phyloP scores from a whole-genome alignment of 306 rosid species.

The Casuarina equisetifolia region DNA sequence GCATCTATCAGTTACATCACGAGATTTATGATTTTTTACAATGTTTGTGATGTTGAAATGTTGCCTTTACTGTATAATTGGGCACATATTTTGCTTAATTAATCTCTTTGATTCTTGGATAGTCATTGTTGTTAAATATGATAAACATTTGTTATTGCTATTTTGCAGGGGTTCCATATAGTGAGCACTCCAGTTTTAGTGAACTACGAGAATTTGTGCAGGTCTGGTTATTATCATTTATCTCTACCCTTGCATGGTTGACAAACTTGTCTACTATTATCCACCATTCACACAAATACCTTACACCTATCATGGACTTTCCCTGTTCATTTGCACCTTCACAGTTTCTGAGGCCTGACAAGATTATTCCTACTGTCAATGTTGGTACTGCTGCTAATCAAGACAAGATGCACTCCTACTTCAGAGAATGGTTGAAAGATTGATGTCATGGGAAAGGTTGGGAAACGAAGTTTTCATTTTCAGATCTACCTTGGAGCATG shows the following conservation, averaged over 20 bases:
- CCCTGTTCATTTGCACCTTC: constrained; percentile 5
- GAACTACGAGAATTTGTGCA: constrained; percentile 56
- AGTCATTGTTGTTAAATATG: constrained; percentile 9
- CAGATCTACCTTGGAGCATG: neutral
- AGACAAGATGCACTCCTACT: constrained; percentile 59
- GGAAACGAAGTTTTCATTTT: neutral
- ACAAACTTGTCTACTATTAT: neutral
- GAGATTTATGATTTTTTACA: neutral
- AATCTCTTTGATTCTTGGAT: constrained; percentile 5
- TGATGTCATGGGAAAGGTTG: constrained; percentile 9
- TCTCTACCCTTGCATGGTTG: constrained; percentile 6
- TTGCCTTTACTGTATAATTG: constrained; percentile 12
- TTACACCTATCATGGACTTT: neutral
- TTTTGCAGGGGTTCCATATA: constrained; percentile 57
- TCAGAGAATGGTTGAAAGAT: constrained; percentile 46
- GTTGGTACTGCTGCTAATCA: constrained; percentile 41
- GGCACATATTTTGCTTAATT: neutral
- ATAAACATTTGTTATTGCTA: constrained; percentile 17
- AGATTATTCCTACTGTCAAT: constrained; percentile 58
- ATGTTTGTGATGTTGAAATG: constrained; percentile 17
- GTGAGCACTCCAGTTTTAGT: constrained; percentile 63
- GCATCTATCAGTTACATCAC: neutral
- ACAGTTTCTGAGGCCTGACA: constrained; percentile 54
- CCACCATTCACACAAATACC: neutral
- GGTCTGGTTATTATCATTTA: constrained; percentile 28